These are phyloP conservation scores for Leishmania mexicana DNA, from an alignment of 208 protist genomes.

Conservation along the genomic window DNA sequence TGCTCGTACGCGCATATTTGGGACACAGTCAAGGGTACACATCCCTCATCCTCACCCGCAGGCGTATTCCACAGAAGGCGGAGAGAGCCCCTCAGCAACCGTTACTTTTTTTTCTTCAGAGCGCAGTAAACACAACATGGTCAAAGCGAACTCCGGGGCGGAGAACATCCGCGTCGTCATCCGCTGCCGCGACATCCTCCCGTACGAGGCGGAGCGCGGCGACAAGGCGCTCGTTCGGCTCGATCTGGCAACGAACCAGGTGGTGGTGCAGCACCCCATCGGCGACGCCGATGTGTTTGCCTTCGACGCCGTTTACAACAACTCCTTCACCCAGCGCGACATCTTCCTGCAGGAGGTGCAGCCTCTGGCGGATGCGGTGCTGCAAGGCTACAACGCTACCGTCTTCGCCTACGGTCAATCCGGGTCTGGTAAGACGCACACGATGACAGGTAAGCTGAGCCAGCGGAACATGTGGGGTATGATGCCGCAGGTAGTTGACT, in stretches of 20 bases:
- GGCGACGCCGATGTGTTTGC: conserved; percentile 86
- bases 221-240: conserved; percentile 88
- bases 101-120: neutral
- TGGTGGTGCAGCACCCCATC: conserved; percentile 86
- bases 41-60: neutral
- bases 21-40: neutral
- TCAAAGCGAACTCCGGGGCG: conserved; percentile 65
- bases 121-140: conserved; percentile 33
- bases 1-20: neutral
- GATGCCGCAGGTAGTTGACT: conserved; percentile 91
- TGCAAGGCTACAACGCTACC: conserved; percentile 93
- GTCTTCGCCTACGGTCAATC: conserved; percentile 94
- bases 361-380: conserved; percentile 82
- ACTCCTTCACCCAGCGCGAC: conserved; percentile 91
- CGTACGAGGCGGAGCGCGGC: conserved; percentile 83
- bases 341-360: conserved; percentile 91
- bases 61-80: neutral
- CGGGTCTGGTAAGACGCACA: conserved; percentile 92
- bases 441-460: conserved; percentile 89
- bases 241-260: conserved; percentile 87
- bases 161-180: conserved; percentile 94
- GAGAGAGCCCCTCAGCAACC: no score
- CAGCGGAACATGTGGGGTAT: conserved; percentile 86
- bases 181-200: conserved; percentile 79
- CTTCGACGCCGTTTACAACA: conserved; percentile 93